A percentile compares a stretch with the other conserved stretches of the same genome.
phyloP scores from a whole-genome alignment of 768 basidiomycete species.

The Candolleomyces eurysporus region DNA sequence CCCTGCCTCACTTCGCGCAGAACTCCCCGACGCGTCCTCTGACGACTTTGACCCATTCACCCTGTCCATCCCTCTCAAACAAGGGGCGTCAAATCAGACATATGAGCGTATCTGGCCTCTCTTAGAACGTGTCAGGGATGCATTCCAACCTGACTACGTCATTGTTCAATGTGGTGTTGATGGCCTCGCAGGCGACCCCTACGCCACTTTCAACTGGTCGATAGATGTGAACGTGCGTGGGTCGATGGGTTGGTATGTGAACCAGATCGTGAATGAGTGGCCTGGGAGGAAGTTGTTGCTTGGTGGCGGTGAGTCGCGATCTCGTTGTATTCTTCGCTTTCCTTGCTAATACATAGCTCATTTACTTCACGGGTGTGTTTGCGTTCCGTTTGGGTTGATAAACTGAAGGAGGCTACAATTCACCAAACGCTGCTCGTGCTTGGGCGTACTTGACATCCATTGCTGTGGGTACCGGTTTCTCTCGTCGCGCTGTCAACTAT shows the following conservation, averaged over 20 bases:
- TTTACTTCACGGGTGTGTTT: too few relatives aligned
- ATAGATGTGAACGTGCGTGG: conserved; percentile 50
- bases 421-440: conserved; percentile 79
- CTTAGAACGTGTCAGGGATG: conserved; percentile 56
- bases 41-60: conserved; percentile 57
- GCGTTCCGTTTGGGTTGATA: background rate
- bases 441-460: conserved; percentile 84
- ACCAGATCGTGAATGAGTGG: conserved; percentile 53
- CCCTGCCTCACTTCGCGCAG: conserved; percentile 56
- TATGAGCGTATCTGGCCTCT: conserved; percentile 63
- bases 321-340: background rate
- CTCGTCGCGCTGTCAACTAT: background rate
- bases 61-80: conserved; percentile 73
- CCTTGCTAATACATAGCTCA: too few relatives aligned
- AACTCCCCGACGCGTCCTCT: conserved; percentile 37
- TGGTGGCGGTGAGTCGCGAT: conserved; percentile 56
- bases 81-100: conserved; percentile 66
- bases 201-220: conserved; percentile 70
- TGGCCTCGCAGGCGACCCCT: conserved; percentile 82
- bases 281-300: conserved; percentile 63
- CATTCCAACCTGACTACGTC: conserved; percentile 74
- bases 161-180: conserved; percentile 89
- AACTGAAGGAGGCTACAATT: conserved; percentile 72
- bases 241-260: conserved; percentile 68
- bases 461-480: conserved; percentile 45